Base-by-base conservation (phyloP, 2,329 filamentous ascomycete genomes). In the Didymellaceae sp. region DNA sequence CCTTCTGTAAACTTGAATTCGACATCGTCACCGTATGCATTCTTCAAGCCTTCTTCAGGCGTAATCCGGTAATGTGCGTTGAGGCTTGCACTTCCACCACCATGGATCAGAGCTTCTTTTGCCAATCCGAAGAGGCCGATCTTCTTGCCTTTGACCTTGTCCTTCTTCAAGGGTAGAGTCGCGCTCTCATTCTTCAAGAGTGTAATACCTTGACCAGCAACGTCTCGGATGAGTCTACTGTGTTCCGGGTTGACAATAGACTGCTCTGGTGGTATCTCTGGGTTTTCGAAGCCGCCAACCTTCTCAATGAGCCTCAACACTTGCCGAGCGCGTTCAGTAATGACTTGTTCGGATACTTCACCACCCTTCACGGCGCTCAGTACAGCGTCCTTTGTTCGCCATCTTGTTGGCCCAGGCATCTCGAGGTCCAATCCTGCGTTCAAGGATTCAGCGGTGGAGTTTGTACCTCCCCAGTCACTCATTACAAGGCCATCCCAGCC, bases 101-200 rank as follows among this genome's bases (percentile, higher is more conserved):
- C 66, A 26, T 70, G 68, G 10, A 71, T 72, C 21, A 68, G 45
- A 11, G 67, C 66, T 30, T 73, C 62, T 25, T 87, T 82, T 1
- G 85, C 87, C 6, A 87, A 84, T 0, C 88, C 88, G 60, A 91
- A 87, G 6, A 91, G 83, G 4, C 86, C 87, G 54, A 90, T 80
- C 14, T 80, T 85, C 35, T 85, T 86, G 2, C 66, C 67, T 37
- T 68, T 70, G 13, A 67, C 47, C 14, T 84, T 82, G 3, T 82
- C 78, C 65, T 86, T 89, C 44, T 78, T 80, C 14, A 88, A 71
- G 0, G 89, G 89, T 1, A 92, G 74, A 0, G 88, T 65, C 7
- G 76, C 75, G 10, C 78, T 78, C 2, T 90, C 81, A 48, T 92
- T 92, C 75, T 90, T 91, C 45, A 91, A 74, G 7, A 91, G 76